Base-by-base conservation (phyloP, 2,329 filamentous ascomycete genomes). In the Elsinoe arachidis region DNA sequence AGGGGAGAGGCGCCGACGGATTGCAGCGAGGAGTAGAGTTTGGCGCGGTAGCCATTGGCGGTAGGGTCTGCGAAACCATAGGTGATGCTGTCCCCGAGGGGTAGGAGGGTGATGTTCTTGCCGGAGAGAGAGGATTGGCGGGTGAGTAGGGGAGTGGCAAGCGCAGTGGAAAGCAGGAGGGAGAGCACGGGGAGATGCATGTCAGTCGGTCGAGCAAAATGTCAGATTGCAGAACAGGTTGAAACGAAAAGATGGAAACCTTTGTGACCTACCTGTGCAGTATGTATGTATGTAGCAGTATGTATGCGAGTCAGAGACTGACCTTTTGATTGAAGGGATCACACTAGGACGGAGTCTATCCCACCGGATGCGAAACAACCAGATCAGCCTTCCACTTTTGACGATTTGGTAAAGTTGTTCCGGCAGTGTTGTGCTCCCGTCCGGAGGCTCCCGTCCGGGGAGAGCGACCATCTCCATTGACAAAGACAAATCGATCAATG, bases 41-140 rank as follows among this genome's bases (percentile, higher is more conserved):
- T 51, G 2, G 61, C 58, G 26, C 73, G 70, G 57, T 75, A 76
- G 5, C 73, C 72, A 60, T 75, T 75, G 1, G 67, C 68, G 41
- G 64, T 64, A 7, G 34, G 59, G 33, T 39, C 60, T 46, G 56
- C 59, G 35, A 66, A 72, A 2, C 74, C 74, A 53, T 55, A 67
- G 53, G 65, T 67, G 57, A 66, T 55, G 23, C 21, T 33, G 53
- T 55, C 53, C 19, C 53, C 53, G 37, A 55, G 53, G 3, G 43
- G 35, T 4, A 53, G 49, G 34, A 53, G 49, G 17, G 49, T 53
- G 49, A 53, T 53, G 49, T 53, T 53, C 17, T 37, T 53, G 49
- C 49, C 49, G 12, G 46, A 5, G n/a, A 37, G 34, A 4, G 35
- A 35, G 19, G 49, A 35, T 19, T 53, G 49, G 30, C 49, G 49